These are phyloP conservation scores for Sutorius australiensis DNA, from an alignment of 768 basidiomycete genomes.

Conservation along the genomic window DNA sequence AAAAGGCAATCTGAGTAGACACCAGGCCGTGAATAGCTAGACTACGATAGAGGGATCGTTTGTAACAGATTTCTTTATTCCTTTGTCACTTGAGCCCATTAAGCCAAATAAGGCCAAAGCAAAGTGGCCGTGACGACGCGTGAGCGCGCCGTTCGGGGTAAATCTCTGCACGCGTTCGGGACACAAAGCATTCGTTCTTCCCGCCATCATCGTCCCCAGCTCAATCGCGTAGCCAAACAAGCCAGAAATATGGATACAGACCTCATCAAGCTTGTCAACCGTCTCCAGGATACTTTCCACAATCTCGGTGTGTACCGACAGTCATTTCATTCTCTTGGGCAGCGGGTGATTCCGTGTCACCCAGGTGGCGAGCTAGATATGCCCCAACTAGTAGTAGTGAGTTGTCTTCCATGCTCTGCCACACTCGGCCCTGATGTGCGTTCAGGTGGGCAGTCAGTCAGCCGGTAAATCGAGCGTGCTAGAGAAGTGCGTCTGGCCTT, in stretches of 20 bases:
- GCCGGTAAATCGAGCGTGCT: constrained; percentile 95
- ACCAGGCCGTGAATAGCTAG: constrained; percentile 19
- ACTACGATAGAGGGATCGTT: constrained; percentile 23
- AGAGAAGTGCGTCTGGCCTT: constrained; percentile 68
- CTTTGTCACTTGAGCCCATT: neutral
- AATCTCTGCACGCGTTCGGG: constrained; percentile 18
- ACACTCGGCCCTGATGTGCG: neutral
- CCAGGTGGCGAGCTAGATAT: constrained; percentile 87
- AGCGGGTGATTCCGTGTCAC: constrained; percentile 8
- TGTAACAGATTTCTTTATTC: constrained; percentile 8
- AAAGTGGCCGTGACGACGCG: constrained; percentile 32
- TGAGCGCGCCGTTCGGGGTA: constrained; percentile 10
- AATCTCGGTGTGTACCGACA: constrained; percentile 63
- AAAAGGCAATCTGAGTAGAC: constrained; percentile 74
- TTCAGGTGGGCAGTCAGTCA: constrained; percentile 92
- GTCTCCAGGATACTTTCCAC: constrained; percentile 88
- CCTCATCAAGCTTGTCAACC: constrained; percentile 92
- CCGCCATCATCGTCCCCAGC: constrained; percentile 3
- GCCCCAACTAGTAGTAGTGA: constrained; percentile 86
- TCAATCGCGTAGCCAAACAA: neutral
- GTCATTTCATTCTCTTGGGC: constrained; percentile 5
- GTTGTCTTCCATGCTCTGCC: constrained; percentile 28
- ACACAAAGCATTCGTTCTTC: constrained; percentile 1
- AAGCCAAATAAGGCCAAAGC: constrained; percentile 28
- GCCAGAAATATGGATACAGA: constrained; percentile 76